phyloP scores from a whole-genome alignment of 2,329 filamentous ascomycete species.

The Pestalotiopsis sp. region DNA sequence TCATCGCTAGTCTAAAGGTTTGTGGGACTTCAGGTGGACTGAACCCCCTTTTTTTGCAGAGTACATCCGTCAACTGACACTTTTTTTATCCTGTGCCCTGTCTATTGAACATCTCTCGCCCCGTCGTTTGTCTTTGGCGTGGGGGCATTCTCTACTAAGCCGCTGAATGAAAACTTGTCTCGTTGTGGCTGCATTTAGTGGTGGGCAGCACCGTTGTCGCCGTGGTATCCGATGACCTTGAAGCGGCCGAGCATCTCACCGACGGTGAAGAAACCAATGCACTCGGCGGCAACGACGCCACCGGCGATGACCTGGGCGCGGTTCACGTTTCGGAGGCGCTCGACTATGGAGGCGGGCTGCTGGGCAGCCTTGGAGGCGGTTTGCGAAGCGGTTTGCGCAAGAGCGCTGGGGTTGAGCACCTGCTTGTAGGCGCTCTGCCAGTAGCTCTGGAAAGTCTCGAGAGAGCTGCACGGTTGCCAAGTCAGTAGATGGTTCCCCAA shows the following conservation, averaged over 20 bases:
- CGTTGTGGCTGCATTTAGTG: conserved; percentile 45
- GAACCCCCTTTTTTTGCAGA: neutral
- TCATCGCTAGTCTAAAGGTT: conserved; percentile 4
- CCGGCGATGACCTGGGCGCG: conserved; percentile 70
- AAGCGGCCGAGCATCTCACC: conserved; percentile 95
- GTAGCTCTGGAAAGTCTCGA: conserved; percentile 84
- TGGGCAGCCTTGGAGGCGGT: conserved; percentile 53
- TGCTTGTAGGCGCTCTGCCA: conserved; percentile 75
- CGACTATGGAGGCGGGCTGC: conserved; percentile 35
- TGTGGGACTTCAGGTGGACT: neutral
- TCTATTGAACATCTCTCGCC: neutral
- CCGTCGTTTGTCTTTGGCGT: neutral
- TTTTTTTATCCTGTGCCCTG: neutral
- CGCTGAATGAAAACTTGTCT: neutral
- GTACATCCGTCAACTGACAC: neutral
- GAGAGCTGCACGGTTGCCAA: conserved; percentile 54
- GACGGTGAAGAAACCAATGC: conserved; percentile 95
- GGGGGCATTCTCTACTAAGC: neutral
- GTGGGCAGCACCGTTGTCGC: conserved; percentile 63
- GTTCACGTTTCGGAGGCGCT: conserved; percentile 69
- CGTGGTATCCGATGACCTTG: conserved; percentile 93
- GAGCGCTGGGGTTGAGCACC: conserved; percentile 67
- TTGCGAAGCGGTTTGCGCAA: conserved; percentile 51
- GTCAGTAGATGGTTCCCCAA: conserved; percentile 14
- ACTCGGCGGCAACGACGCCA: conserved; percentile 81